Evolutionary conservation across 2,329 filamentous ascomycete genomes (phyloP).

Genomic region (Diaporthe australafricana): DNA sequence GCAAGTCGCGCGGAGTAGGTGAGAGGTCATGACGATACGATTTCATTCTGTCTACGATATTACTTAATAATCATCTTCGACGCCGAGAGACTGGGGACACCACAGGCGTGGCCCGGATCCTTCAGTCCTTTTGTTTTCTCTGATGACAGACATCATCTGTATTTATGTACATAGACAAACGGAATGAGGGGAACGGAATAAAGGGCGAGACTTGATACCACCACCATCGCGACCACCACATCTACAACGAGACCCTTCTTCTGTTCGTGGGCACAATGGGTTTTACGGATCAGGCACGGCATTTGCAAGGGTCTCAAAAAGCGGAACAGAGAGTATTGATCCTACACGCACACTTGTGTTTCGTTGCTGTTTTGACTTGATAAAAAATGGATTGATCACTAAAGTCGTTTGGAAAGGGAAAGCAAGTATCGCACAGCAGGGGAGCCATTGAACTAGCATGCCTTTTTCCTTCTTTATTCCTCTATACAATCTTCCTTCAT

Average conservation of each 20-base stretch:
- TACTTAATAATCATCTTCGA: conserved; percentile 33
- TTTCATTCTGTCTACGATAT: conserved; percentile 34
- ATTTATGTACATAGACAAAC: conserved; percentile 36
- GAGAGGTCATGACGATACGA: conserved; percentile 32
- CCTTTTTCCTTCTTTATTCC: background rate
- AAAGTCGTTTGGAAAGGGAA: background rate
- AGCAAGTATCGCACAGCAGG: background rate
- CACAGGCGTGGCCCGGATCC: conserved; percentile 23
- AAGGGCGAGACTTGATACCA: conserved; percentile 30
- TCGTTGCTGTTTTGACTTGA: background rate
- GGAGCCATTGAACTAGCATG: background rate
- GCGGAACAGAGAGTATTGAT: background rate
- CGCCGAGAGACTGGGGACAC: background rate
- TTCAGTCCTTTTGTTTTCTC: conserved; percentile 29
- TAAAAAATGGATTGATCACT: background rate
- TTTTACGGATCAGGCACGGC: background rate
- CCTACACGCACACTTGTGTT: background rate
- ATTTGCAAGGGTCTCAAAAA: background rate
- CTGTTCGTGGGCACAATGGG: background rate
- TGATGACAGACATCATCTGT: conserved; percentile 27
- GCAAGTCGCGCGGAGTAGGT: background rate
- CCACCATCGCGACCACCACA: background rate
- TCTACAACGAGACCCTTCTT: background rate
- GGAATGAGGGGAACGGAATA: conserved; percentile 25
- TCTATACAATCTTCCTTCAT: background rate